Conservation (phyloP, 2,329 filamentous ascomycete species). For the Claviceps sp. region DNA sequence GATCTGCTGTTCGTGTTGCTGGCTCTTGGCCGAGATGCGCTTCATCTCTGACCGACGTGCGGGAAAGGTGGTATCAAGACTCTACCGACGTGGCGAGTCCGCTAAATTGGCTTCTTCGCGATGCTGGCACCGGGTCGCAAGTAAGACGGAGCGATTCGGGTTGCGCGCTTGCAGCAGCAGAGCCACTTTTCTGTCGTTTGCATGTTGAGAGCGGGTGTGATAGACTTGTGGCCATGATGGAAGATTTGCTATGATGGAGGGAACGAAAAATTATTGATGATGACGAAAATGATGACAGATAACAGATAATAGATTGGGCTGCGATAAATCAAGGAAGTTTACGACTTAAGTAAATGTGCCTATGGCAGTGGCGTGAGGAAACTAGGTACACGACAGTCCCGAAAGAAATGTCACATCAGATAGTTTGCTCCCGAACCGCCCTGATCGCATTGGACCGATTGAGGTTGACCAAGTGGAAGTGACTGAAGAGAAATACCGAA, state of each 20-base stretch:
- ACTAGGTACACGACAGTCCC: too few species aligned
- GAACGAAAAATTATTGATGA: background rate
- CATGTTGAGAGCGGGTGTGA: background rate
- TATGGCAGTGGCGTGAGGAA: too few species aligned
- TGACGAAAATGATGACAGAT: too few species aligned
- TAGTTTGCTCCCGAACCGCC: too few species aligned
- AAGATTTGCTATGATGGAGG: background rate
- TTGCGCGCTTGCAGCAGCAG: background rate
- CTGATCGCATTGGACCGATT: too few species aligned
- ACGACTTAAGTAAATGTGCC: too few species aligned
- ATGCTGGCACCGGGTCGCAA: constrained; percentile 7
- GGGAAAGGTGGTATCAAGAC: constrained; percentile 12
- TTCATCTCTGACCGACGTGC: constrained; percentile 13
- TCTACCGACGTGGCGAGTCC: constrained; percentile 13
- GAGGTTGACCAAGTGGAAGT: too few species aligned
- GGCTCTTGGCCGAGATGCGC: constrained; percentile 17
- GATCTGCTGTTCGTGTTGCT: constrained; percentile 16
- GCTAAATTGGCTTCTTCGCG: constrained; percentile 5
- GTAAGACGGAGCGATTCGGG: constrained; percentile 5
- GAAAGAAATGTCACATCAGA: too few species aligned
- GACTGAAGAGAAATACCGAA: too few species aligned
- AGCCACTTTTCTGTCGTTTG: background rate
- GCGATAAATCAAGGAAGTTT: too few species aligned
- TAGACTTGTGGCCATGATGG: constrained; percentile 6
- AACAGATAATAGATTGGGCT: too few species aligned